Evolutionary conservation across 129 eudicot genomes (phyloP).

Genomic region (Silybum marianum): DNA sequence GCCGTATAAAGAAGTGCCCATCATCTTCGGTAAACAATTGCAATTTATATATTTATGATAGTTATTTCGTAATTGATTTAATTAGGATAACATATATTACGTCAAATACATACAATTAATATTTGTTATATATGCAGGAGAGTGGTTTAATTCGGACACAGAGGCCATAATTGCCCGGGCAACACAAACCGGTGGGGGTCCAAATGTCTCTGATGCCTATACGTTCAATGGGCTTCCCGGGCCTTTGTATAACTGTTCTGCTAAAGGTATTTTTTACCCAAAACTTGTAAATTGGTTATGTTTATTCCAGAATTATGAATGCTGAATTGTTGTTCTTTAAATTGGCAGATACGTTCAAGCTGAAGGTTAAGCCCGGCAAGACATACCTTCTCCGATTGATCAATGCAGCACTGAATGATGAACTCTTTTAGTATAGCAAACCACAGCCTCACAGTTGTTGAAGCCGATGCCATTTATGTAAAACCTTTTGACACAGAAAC

Average conservation of each 20-base stretch:
- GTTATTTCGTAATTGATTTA: not conserved
- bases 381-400: conserved; percentile 37
- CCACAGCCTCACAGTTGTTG: not conserved
- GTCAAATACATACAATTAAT: too few relatives aligned
- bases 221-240: conserved; percentile 35
- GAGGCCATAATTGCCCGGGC: conserved; percentile 20
- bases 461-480: not conserved
- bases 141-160: conserved; percentile 27
- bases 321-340: too few relatives aligned
- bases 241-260: conserved; percentile 21
- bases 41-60: too few relatives aligned
- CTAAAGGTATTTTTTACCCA: conserved; percentile 13
- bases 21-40: too few relatives aligned
- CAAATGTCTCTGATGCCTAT: conserved; percentile 35
- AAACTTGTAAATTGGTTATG: not conserved
- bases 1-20: conserved; percentile 38
- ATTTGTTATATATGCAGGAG: conserved; percentile 3
- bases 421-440: not conserved
- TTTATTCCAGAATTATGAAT: not conserved
- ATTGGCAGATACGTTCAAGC: not conserved
- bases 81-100: not conserved
- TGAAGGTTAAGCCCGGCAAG: conserved; percentile 4
- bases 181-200: conserved; percentile 22
- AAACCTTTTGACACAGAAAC: conserved; percentile 34
- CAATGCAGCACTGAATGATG: conserved; percentile 26